Base-by-base conservation (phyloP, 2,329 filamentous ascomycete genomes). In the Eutypa lata region DNA sequence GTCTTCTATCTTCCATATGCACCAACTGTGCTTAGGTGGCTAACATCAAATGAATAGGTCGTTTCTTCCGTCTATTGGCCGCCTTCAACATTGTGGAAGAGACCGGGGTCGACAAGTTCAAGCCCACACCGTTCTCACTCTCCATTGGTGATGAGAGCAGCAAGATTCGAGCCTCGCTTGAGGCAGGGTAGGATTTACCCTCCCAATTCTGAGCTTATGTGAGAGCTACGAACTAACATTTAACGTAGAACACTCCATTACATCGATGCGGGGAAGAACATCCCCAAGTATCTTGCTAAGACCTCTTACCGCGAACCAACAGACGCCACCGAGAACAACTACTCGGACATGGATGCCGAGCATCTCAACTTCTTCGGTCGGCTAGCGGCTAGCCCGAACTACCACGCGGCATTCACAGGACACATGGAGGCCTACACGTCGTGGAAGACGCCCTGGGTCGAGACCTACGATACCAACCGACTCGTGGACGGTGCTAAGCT, bases 391-490 rank as follows among this genome's bases (percentile, higher is more conserved):
- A 68, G 63, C n/a, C 58, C 65, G 1, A 54, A 58, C 0, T 64
- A 60, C 13, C 64, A 65, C 8, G 63, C 61, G 35, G 62, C 62
- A 16, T 73, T 73, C 49, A 68, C 63, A 7, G 66, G 64, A 2
- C 66, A 68, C 51, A 73, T 73, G 70, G 62, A 65, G 14, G 68
- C 68, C 1, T 65, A 66, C 46, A 67, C 67, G 5, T 51, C 58
- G 33, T 65, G 67, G 60, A 62, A 68, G 61, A 59, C 66, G n/a
- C 56, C 68, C 6, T 66, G 72, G 70, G 69, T 63, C 47, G 55
- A 67, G 53, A 55, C 72, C 19, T 64, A 68, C 50, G 50, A 64
- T 50, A 61, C 64, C 3, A 48, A 19, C 3, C 33, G 48, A 5
- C 57, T 67, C 3, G 50, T 67, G 21, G 47, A 51, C 2, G 59